phyloP scores from a whole-genome alignment of 306 rosid genomes.

The Argentina anserina region DNA sequence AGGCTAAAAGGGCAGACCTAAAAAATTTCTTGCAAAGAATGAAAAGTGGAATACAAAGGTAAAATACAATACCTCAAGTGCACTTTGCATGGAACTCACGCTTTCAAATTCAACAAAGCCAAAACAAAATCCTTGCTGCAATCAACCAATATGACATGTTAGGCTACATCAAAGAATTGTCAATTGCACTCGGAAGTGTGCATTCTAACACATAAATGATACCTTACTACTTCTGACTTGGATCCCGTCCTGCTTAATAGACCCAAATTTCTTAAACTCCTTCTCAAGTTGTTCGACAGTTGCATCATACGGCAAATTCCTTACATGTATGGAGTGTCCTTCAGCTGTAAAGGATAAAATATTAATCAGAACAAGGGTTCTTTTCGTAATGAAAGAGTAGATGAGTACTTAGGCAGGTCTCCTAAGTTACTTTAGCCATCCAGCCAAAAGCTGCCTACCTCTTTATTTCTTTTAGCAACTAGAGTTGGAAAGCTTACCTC shows the following conservation, averaged over 20 bases:
- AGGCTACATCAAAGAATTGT: conserved; percentile 28
- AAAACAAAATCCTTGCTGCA: conserved; percentile 92
- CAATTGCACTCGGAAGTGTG: conserved; percentile 4
- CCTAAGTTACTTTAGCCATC: conserved; percentile 2
- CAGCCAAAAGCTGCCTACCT: background rate
- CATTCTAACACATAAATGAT: conserved; percentile 3
- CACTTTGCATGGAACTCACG: conserved; percentile 64
- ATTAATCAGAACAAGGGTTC: background rate
- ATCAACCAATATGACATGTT: conserved; percentile 32
- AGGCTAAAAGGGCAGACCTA: background rate
- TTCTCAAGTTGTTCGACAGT: conserved; percentile 81
- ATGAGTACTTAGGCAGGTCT: background rate
- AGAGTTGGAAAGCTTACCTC: too few species aligned
- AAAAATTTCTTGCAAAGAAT: background rate
- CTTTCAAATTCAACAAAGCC: conserved; percentile 95
- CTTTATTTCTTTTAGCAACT: too few species aligned
- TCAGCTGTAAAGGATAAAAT: conserved; percentile 43
- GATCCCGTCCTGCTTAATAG: conserved; percentile 86
- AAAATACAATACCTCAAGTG: conserved; percentile 69
- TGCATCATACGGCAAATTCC: conserved; percentile 89
- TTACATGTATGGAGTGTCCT: conserved; percentile 89
- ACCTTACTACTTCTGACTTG: conserved; percentile 97
- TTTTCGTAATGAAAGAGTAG: background rate
- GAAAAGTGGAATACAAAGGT: conserved; percentile 7
- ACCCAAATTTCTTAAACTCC: conserved; percentile 83